Base-by-base conservation (phyloP, 139 green algal species). In the Coelastrella sp. region DNA sequence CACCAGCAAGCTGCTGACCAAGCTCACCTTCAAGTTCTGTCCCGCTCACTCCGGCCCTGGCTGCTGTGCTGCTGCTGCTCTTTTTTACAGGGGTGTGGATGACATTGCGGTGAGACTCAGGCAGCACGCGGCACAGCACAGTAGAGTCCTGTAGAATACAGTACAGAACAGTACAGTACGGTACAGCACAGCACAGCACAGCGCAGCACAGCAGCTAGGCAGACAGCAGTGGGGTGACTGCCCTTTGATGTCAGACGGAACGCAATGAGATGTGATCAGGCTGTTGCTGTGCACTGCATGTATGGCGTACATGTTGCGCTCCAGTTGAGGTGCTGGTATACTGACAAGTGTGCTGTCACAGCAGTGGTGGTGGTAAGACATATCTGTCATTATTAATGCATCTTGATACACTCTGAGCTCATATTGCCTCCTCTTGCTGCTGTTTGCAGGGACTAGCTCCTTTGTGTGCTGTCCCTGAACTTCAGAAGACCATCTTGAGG, bases 41-140 rank as follows among this genome's bases (percentile, higher is more conserved):
- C 35, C 35, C 35, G 19, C 72, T 61, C 56, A 24, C 17, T 9
- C 25, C 4, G 35, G 24, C 17, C 27, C 4, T n/a, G 27, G 81
- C 81, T 76, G 81, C 7, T 59, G 59, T 87, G 60, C 56, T 25
- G 68, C 19, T 76, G 63, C 25, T 90, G 87, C 63, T 17, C 22
- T n/a, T 12, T 3, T 7, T 14, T 78, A 22, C 81, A 93, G 91
- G 88, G 89, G 91, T 63, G 90, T 94, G 14, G 92, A 94, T 83
- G 92, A 94, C 79, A 89, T 93, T 49, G 35, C 89, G 72, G 89
- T 91, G 82, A 89, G 89, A 6, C 58, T 6, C 73, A 0, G 17
- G 24, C n/a, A 79, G 73, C 49, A 84, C n/a, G 68, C 63, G 63
- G 12, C 11, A 15, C 0, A 70, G 14, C 63, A 70, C 63, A 70